Conservation (phyloP, 2,329 filamentous ascomycete species). For the Colletotrichum musicola region DNA sequence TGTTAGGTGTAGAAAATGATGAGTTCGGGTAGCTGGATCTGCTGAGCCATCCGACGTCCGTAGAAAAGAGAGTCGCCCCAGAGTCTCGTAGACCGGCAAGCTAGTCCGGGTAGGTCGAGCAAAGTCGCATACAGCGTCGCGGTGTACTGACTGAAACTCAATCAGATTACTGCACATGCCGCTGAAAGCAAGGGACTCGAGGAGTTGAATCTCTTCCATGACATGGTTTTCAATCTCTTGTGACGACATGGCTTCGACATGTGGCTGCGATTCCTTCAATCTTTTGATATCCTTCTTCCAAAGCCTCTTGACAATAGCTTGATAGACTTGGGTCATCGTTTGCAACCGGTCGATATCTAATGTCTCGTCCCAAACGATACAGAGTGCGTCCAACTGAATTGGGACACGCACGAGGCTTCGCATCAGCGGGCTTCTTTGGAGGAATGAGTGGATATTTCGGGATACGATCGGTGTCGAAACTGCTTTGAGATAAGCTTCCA, state of each 20-base stretch:
- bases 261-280: conserved; percentile 35
- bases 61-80: conserved; percentile 51
- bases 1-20: conserved; percentile 58
- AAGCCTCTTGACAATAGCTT: conserved; percentile 49
- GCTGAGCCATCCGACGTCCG: conserved; percentile 47
- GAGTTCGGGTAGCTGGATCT: conserved; percentile 42
- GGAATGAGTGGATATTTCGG: too few relatives aligned
- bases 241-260: too few relatives aligned
- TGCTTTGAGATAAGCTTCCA: conserved; percentile 49
- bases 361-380: conserved; percentile 49
- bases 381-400: conserved; percentile 59
- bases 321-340: conserved; percentile 54
- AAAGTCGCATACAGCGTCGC: too few relatives aligned
- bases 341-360: too few relatives aligned
- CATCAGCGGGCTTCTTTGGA: conserved; percentile 42
- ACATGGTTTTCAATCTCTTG: background rate
- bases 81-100: conserved; percentile 34
- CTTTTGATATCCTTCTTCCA: conserved; percentile 54
- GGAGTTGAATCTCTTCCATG: too few relatives aligned
- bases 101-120: too few relatives aligned
- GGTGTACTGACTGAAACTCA: too few relatives aligned
- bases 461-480: conserved; percentile 32
- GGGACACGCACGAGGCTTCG: conserved; percentile 56
- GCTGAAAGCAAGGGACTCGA: too few relatives aligned
- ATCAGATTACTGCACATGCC: too few relatives aligned